Evolutionary conservation across 441 rosid genomes (phyloP).

Genomic region (Theobroma grandiflorum): DNA sequence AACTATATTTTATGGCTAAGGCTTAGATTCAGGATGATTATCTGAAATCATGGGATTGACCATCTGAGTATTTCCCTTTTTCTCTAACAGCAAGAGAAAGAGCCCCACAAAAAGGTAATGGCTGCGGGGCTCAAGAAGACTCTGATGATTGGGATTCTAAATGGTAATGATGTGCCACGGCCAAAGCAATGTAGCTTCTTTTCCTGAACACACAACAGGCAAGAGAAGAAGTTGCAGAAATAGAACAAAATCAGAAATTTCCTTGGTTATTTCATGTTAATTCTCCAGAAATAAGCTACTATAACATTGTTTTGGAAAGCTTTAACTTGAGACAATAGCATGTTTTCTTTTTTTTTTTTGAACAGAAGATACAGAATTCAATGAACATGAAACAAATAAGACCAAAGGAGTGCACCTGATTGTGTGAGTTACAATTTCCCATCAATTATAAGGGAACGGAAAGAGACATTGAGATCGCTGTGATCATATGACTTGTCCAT

Average conservation of each 20-base stretch:
- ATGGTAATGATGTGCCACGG: not conserved
- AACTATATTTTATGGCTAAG: slow-evolving; percentile 4
- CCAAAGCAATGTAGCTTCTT: not conserved
- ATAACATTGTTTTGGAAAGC: not conserved
- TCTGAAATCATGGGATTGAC: slow-evolving; percentile 16
- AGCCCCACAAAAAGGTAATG: slow-evolving; percentile 34
- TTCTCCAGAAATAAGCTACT: not conserved
- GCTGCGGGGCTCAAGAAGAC: slow-evolving; percentile 44
- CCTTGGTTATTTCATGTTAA: not conserved
- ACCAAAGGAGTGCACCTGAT: not conserved
- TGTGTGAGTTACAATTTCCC: not conserved
- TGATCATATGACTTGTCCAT: slow-evolving; percentile 9
- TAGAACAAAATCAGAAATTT: not conserved
- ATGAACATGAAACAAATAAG: not conserved
- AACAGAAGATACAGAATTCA: not conserved
- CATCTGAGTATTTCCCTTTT: slow-evolving; percentile 6
- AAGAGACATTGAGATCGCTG: slow-evolving; percentile 2
- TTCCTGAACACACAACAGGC: not conserved
- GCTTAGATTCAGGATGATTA: slow-evolving; percentile 3
- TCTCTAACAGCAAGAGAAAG: slow-evolving; percentile 1
- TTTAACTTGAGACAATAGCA: not conserved
- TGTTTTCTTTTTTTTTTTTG: too few relatives aligned
- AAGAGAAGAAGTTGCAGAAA: not conserved
- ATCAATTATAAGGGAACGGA: not conserved
- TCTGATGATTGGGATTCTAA: slow-evolving; percentile 26